Evolutionary conservation across 352 stramenopile genomes (phyloP), one percentile per base, ranked within the genome.

Genomic region (Phytopythium helicoides): DNA sequence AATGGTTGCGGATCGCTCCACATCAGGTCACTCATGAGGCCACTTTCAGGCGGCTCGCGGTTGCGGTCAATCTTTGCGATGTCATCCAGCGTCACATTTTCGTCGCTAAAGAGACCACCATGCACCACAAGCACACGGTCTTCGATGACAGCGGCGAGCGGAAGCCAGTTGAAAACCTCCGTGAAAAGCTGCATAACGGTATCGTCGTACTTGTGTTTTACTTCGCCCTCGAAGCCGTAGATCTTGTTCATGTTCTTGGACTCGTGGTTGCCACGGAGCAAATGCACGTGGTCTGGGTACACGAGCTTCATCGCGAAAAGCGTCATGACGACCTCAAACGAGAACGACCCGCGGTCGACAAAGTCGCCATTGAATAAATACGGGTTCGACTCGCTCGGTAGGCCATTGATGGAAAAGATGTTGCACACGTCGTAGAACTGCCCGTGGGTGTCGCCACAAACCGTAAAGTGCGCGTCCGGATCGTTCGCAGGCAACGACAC

Each of bases 201-300:
- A 39, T 98, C 89, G 70, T 99, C 97, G 76, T 98, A 99, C 72
- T 99, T 99, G 76, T 98, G 92, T 75, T 98, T 99, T 46, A 98
- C 95, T 72, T 99, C 97, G 31, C 97, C 97, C 58, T 99, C 97
- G 64, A 99, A 99, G 19, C 97, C 97, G 70, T 99, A 99, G 48
- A 99, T 99, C 66, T 99, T 98, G 82, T 99, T 99, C 96, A 99
- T 99, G 73, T 99, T 99, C 75, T 98, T 98, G 26, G 94, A 99
- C 76, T 99, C 97, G 70, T 99, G 96, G 77, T 99, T 99, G 10
- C 96, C 97, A 48, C 97, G 76, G 22, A 96, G 83, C 62, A 99
- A 69, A 63, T 98, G 93, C 28, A 99, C 84, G 51, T 94, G 83
- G 28, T 90, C 66, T 3, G 96, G 97, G 62, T 96, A 96, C 54